Conservation (phyloP, 2,329 filamentous ascomycete species). For the Colletotrichum echinochloae region DNA sequence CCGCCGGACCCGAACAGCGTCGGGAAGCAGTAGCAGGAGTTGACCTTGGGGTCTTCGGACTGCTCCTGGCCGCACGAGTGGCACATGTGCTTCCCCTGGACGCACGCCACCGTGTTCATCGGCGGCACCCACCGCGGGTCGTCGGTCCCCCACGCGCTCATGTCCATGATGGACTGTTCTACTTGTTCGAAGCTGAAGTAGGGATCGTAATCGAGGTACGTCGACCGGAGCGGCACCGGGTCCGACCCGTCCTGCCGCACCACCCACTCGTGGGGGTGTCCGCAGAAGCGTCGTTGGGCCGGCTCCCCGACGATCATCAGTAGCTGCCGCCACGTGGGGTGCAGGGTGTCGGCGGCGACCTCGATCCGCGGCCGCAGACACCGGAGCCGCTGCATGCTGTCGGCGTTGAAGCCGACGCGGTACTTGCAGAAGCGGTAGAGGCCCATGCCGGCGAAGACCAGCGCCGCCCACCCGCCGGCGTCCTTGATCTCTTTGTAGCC, state of each 20-base stretch:
- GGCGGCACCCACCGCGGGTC: conserved; percentile 60
- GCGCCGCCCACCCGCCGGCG: conserved; percentile 65
- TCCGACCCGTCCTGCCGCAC: conserved; percentile 55
- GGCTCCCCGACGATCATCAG: conserved; percentile 59
- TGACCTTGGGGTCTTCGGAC: conserved; percentile 60
- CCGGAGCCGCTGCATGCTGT: conserved; percentile 61
- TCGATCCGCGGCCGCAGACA: conserved; percentile 61
- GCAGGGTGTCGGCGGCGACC: conserved; percentile 64
- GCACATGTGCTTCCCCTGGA: conserved; percentile 48
- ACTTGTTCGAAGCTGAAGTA: conserved; percentile 62
- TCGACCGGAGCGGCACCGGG: conserved; percentile 57
- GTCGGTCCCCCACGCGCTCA: conserved; percentile 59
- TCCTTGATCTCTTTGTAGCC: conserved; percentile 71
- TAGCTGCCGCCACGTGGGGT: conserved; percentile 65
- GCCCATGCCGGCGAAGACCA: conserved; percentile 68
- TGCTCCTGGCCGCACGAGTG: conserved; percentile 60
- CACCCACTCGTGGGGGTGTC: conserved; percentile 66
- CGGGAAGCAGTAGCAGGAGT: conserved; percentile 65
- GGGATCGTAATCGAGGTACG: conserved; percentile 60
- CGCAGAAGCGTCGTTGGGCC: conserved; percentile 54
- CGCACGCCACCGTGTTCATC: conserved; percentile 44
- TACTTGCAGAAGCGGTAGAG: conserved; percentile 72
- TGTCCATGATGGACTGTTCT: conserved; percentile 62
- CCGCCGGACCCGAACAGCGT: conserved; percentile 58
- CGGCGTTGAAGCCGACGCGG: conserved; percentile 63